Conservation (phyloP, 1,284 basidiomycete species). For the Trametes pubescens region DNA sequence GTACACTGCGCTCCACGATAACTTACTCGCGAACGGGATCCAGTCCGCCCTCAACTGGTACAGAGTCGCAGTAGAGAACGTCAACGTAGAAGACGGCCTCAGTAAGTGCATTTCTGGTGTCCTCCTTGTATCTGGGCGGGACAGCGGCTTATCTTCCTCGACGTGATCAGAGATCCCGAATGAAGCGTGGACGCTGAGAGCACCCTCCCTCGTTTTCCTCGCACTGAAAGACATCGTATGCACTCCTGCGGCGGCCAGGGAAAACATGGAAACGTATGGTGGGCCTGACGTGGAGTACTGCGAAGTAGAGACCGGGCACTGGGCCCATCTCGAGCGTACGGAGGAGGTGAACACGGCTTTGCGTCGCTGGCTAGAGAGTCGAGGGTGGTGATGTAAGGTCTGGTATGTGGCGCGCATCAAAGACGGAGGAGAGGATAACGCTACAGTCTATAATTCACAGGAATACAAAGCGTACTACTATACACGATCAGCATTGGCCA, state of each 20-base stretch:
- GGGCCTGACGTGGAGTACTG: not conserved
- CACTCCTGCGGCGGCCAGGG: not conserved
- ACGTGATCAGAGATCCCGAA: not conserved
- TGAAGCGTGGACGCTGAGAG: not conserved
- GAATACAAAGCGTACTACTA: not conserved
- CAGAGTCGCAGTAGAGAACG: not conserved
- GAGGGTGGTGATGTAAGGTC: not conserved
- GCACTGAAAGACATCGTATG: not conserved
- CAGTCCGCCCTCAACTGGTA: conserved; percentile 19
- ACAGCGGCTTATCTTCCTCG: no score
- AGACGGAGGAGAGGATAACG: not conserved
- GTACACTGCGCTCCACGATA: conserved; percentile 4
- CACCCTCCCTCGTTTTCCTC: not conserved
- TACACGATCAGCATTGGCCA: not conserved
- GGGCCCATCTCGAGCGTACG: not conserved
- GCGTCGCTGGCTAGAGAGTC: not conserved
- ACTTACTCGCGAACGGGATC: conserved; percentile 5
- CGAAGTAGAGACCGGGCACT: not conserved
- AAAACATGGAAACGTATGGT: not conserved
- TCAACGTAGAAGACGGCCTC: not conserved
- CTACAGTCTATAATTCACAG: conserved; percentile 5
- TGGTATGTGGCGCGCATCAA: no score
- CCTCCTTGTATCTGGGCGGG: not conserved
- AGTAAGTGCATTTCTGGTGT: not conserved
- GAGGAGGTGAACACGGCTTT: not conserved